phyloP scores from a whole-genome alignment of 176 grass and related monocot genomes.

The Poa annua region DNA sequence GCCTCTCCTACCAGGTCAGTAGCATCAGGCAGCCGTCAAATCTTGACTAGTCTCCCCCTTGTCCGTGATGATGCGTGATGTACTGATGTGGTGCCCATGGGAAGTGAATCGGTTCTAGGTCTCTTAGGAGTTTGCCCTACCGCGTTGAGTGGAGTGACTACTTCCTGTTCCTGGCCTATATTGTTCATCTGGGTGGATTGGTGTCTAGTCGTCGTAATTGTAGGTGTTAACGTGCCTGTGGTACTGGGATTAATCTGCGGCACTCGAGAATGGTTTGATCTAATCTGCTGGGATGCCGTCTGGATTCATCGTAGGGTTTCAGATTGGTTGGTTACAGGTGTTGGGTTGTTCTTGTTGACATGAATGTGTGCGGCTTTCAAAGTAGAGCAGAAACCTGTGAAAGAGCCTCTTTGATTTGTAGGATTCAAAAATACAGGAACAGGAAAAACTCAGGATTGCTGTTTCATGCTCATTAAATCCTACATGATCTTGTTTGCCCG shows the following conservation, averaged over 20 bases:
- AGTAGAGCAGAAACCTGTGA: not conserved
- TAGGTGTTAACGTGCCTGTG: not conserved
- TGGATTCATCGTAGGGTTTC: slow-evolving; percentile 13
- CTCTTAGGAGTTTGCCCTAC: not conserved
- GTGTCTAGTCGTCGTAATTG: not conserved
- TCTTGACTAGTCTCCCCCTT: slow-evolving; percentile 17
- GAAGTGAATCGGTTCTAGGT: slow-evolving; percentile 12
- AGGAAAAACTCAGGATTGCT: not conserved
- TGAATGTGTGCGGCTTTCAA: not conserved
- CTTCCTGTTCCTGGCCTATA: not conserved
- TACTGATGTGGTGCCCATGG: not conserved
- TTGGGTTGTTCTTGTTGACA: not conserved
- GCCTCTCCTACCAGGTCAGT: slow-evolving; percentile 69
- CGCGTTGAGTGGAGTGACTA: not conserved
- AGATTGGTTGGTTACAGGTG: not conserved
- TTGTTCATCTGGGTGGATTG: not conserved
- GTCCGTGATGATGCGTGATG: not conserved
- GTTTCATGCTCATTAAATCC: not conserved
- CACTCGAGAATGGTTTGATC: not conserved
- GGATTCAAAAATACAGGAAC: not conserved
- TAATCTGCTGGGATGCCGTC: slow-evolving; percentile 16
- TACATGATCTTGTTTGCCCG: not conserved
- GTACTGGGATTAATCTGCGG: slow-evolving; percentile 20
- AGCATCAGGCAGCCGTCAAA: not conserved
- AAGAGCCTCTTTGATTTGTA: not conserved